Conservation (phyloP, 305 asterid species). For the Fraxinus dipetala region DNA sequence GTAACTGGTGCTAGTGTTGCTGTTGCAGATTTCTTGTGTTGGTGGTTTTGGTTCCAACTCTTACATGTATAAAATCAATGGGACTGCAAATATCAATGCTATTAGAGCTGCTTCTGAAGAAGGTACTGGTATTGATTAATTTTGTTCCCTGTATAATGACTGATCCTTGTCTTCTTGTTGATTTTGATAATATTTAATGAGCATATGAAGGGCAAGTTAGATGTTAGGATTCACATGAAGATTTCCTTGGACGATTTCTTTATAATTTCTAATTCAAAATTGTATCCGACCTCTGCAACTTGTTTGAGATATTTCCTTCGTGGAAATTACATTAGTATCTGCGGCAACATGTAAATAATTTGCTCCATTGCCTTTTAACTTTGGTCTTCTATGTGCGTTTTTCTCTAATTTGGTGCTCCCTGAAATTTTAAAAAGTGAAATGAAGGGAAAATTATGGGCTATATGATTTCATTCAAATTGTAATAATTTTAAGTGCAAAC, state of each 20-base stretch:
- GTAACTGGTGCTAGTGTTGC: not conserved
- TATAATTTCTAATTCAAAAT: not conserved
- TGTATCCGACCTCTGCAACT: not conserved
- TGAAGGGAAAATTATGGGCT: not conserved
- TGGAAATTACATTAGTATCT: not conserved
- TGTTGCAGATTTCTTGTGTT: conserved; percentile 83
- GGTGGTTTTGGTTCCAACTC: conserved; percentile 97
- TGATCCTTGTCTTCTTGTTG: not conserved
- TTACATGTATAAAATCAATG: conserved; percentile 86
- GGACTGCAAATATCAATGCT: conserved; percentile 92
- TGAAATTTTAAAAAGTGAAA: not conserved
- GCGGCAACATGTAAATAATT: not conserved
- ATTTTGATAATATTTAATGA: not conserved
- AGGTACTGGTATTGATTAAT: conserved; percentile 42
- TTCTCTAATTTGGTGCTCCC: not conserved
- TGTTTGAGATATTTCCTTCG: not conserved
- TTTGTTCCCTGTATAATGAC: not conserved
- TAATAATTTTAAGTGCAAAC: not conserved
- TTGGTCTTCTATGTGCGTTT: not conserved
- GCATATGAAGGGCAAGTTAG: not conserved
- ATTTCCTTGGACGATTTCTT: not conserved
- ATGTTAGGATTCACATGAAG: not conserved
- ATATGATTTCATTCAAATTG: not conserved
- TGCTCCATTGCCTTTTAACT: not conserved
- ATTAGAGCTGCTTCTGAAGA: conserved; percentile 89